These are phyloP conservation scores for Linum usitatissimum DNA, from an alignment of 345 rosid genomes.

Conservation along the genomic window DNA sequence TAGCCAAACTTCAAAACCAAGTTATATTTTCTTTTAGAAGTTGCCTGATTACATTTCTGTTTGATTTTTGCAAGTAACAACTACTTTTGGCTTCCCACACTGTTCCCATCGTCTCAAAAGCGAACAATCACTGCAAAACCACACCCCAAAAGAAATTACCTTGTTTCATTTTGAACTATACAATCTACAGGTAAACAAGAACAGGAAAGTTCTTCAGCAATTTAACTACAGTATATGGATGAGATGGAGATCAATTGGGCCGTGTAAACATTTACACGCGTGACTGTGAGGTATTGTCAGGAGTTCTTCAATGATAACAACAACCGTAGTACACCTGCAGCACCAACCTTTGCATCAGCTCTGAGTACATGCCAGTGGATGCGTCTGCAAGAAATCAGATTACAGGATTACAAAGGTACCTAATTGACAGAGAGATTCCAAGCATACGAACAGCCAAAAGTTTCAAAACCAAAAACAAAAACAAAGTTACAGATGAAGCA, in stretches of 20 bases:
- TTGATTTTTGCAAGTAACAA: constrained; percentile 68
- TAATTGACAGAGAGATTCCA: not conserved
- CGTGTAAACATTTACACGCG: too few species aligned
- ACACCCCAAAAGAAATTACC: not conserved
- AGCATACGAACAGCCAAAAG: not conserved
- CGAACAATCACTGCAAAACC: constrained; percentile 42
- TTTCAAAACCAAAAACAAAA: too few species aligned
- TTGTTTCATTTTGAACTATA: not conserved
- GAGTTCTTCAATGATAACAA: too few species aligned
- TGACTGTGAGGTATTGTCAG: not conserved
- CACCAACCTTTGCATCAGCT: constrained; percentile 57
- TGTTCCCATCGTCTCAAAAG: constrained; percentile 77
- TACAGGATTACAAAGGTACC: not conserved
- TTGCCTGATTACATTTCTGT: constrained; percentile 78
- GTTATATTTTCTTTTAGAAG: constrained; percentile 1
- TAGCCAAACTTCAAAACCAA: constrained; percentile 8
- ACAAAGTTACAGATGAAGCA: not conserved
- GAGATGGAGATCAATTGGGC: not conserved
- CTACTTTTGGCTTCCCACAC: constrained; percentile 83
- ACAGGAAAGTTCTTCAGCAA: not conserved
- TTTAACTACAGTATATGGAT: not conserved
- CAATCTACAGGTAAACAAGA: not conserved
- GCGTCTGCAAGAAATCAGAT: constrained; percentile 49
- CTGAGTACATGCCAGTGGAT: constrained; percentile 80
- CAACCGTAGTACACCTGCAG: not conserved